phyloP scores from a whole-genome alignment of 306 rosid species.

The Luffa acutangula region DNA sequence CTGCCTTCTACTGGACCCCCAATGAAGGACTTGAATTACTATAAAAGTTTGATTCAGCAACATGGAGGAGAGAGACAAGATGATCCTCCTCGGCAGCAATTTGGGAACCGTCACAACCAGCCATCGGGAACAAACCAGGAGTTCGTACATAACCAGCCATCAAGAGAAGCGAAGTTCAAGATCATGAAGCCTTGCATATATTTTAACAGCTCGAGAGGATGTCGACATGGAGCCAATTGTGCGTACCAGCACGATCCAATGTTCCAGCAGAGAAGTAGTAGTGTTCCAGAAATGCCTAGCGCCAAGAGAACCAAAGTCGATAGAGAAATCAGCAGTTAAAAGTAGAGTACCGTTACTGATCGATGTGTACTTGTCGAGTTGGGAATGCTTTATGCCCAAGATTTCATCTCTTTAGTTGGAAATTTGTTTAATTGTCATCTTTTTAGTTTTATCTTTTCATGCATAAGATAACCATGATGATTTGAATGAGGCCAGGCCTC shows the following conservation, averaged over 20 bases:
- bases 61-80: slow-evolving; percentile 88
- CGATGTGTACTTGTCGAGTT: background rate
- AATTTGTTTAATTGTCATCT: background rate
- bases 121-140: slow-evolving; percentile 43
- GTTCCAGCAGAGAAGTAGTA: slow-evolving; percentile 41
- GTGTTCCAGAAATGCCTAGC: slow-evolving; percentile 34
- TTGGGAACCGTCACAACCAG: slow-evolving; percentile 28
- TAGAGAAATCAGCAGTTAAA: slow-evolving; percentile 67
- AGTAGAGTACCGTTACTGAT: background rate
- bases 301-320: slow-evolving; percentile 76
- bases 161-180: slow-evolving; percentile 56
- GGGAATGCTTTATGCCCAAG: background rate
- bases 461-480: background rate
- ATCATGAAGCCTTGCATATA: slow-evolving; percentile 88
- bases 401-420: background rate
- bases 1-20: slow-evolving; percentile 24
- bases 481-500: background rate
- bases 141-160: slow-evolving; percentile 28
- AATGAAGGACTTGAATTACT: slow-evolving; percentile 57
- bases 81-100: slow-evolving; percentile 27
- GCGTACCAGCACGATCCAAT: slow-evolving; percentile 66
- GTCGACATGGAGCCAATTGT: slow-evolving; percentile 81
- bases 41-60: slow-evolving; percentile 88
- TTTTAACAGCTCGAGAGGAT: slow-evolving; percentile 82
- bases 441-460: background rate